Percentiles rank a stretch among this genome's conserved stretches.
Conservation (phyloP, 768 basidiomycete genomes). For the Artomyces pyxidatus region DNA sequence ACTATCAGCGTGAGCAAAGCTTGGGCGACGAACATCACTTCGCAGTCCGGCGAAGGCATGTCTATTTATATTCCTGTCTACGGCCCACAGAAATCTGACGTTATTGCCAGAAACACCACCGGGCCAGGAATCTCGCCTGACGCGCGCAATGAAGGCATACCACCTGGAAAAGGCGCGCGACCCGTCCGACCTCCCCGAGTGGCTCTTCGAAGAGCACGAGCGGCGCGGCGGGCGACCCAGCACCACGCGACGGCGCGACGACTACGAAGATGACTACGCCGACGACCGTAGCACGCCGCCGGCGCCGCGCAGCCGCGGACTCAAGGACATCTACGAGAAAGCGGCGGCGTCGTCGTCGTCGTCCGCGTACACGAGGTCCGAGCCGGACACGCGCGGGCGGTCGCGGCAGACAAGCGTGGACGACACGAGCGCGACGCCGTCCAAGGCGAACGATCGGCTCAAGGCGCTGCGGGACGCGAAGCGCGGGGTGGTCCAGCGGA, state of each 20-base stretch:
- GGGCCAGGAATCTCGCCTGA: constrained; percentile 52
- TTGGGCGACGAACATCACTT: constrained; percentile 29
- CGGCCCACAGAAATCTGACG: not conserved
- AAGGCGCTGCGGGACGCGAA: constrained; percentile 45
- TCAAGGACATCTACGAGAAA: constrained; percentile 32
- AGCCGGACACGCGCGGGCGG: not conserved
- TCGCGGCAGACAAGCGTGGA: constrained; percentile 14
- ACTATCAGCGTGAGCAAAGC: constrained; percentile 53
- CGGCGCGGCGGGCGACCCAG: constrained; percentile 25
- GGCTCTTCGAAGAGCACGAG: constrained; percentile 57
- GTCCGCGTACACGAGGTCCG: not conserved
- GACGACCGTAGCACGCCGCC: constrained; percentile 11
- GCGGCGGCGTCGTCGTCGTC: constrained; percentile 11
- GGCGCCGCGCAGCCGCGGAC: constrained; percentile 20
- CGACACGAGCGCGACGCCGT: constrained; percentile 18
- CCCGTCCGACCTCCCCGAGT: constrained; percentile 51
- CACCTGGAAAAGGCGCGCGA: constrained; percentile 52
- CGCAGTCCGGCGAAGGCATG: constrained; percentile 12
- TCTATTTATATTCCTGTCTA: not conserved
- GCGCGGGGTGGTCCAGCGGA: constrained; percentile 22
- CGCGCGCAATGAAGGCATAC: constrained; percentile 60
- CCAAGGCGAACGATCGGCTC: constrained; percentile 38
- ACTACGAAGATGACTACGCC: constrained; percentile 5
- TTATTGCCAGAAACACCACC: constrained; percentile 35
- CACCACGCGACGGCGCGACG: constrained; percentile 14